Conservation (phyloP, 2,329 filamentous ascomycete species). For the Sporothrix euskadiensis region DNA sequence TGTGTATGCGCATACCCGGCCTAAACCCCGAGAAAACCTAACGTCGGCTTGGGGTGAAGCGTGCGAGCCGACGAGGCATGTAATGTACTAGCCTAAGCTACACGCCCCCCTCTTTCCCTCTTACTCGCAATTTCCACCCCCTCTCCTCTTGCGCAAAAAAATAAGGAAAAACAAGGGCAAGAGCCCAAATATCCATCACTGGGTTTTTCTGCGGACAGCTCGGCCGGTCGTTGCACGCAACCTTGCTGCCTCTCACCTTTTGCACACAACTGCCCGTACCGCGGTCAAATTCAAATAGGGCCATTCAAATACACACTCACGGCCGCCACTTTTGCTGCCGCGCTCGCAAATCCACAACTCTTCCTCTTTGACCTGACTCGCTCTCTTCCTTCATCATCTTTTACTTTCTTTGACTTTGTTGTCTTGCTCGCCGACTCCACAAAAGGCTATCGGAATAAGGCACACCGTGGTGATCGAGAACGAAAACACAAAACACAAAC, state of each 20-base stretch:
- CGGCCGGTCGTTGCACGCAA: conserved; percentile 37
- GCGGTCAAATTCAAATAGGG: conserved; percentile 40
- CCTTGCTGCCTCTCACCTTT: neutral
- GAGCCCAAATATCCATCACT: conserved; percentile 22
- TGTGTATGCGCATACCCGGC: neutral
- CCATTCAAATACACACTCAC: conserved; percentile 40
- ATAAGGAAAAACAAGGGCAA: conserved; percentile 26
- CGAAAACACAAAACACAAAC: neutral
- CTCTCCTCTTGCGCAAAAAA: conserved; percentile 24
- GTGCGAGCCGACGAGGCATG: neutral
- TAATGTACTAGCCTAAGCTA: neutral
- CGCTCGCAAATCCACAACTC: neutral
- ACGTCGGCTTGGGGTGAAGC: conserved; percentile 28
- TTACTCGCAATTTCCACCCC: conserved; percentile 20
- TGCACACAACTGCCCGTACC: conserved; percentile 32
- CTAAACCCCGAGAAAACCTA: conserved; percentile 27
- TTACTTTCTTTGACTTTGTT: conserved; percentile 4
- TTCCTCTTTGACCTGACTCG: conserved; percentile 19
- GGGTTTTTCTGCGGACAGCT: conserved; percentile 25
- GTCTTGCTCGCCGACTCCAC: conserved; percentile 22
- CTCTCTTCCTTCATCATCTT: conserved; percentile 29
- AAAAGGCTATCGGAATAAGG: conserved; percentile 23
- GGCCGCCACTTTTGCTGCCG: conserved; percentile 39
- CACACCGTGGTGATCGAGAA: conserved; percentile 18
- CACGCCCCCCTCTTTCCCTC: conserved; percentile 4